Base-by-base conservation (phyloP, 2,329 filamentous ascomycete species). In the Sporothrix globosa region DNA sequence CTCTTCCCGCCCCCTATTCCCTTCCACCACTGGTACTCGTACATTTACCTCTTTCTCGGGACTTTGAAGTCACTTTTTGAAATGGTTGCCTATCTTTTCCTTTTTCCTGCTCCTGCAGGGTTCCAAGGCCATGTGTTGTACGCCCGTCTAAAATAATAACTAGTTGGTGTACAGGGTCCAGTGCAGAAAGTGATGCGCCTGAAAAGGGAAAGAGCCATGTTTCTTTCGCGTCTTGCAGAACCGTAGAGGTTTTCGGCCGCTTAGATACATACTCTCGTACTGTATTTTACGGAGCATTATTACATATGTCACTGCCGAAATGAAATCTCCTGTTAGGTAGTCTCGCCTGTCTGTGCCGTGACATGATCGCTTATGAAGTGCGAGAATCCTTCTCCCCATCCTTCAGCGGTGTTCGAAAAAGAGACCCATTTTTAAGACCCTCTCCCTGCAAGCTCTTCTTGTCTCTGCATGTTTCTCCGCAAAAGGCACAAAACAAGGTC, bases 391-490 rank as follows among this genome's bases (percentile, higher is more conserved):
- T 41, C 14, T 60, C 56, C 34, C 44, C n/a, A 60, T 44, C 34
- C 34, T 60, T 30, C 56, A 41, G 17, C 14, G 4, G 39, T 17
- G 39, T 19, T 17, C n/a, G 4, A 24, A 11, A 46, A 27, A 17
- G 19, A 4, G 52, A 10, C 58, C 58, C 39, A 19, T n/a, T 63
- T 44, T 44, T 63, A 46, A 63, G 58, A 44, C 46, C 21, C 58
- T 63, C 39, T 63, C 58, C 58, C 58, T 46, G 58, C 39, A 63
- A 46, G 39, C 58, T 63, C 58, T 63, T 63, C 58, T 63, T 27
- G 54, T 11, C 30, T 27, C 46, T 66, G 24, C 46, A 39, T 39
- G 24, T 50, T 67, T 39, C 46, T 67, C 63, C 46, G 44, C 58
- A 63, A 63, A 63, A n/a, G n/a, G 14, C 34, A 5, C 52, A 54